phyloP scores from a whole-genome alignment of 2,329 filamentous ascomycete species.

The Ceratocystis lukuohia region DNA sequence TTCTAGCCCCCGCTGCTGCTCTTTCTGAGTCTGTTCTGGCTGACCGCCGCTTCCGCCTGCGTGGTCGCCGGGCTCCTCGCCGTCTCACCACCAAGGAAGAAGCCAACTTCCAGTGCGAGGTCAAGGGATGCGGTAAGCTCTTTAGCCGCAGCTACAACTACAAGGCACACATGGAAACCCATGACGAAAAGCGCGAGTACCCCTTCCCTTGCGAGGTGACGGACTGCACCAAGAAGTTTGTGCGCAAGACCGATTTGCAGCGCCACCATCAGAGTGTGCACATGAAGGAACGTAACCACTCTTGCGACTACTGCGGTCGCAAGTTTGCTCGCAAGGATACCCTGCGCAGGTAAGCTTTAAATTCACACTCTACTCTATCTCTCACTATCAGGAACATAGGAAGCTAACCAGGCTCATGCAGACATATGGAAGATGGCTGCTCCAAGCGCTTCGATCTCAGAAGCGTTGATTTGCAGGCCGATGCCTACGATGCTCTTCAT shows the following conservation, averaged over 20 bases:
- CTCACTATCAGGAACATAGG: background rate
- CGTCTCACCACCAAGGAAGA: conserved; percentile 52
- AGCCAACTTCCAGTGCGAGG: conserved; percentile 56
- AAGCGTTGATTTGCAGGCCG: conserved; percentile 34
- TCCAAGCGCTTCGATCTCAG: conserved; percentile 50
- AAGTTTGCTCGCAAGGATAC: conserved; percentile 73
- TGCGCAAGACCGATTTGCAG: conserved; percentile 66
- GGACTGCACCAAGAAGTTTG: conserved; percentile 62
- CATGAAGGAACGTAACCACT: conserved; percentile 55
- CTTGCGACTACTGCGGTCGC: conserved; percentile 56
- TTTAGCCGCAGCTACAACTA: conserved; percentile 80
- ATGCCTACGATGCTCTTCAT: conserved; percentile 23
- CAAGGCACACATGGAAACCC: conserved; percentile 73
- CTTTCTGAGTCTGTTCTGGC: conserved; percentile 10
- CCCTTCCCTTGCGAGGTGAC: conserved; percentile 53
- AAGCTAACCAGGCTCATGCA: conserved; percentile 26
- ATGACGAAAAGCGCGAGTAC: conserved; percentile 59
- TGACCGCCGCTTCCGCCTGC: conserved; percentile 13
- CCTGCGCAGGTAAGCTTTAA: conserved; percentile 50
- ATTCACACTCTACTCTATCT: background rate
- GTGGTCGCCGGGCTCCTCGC: conserved; percentile 30
- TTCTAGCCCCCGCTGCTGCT: conserved; percentile 20
- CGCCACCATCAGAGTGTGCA: conserved; percentile 55
- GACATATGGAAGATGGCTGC: conserved; percentile 66
- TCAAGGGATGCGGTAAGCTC: conserved; percentile 58